Percentiles rank a stretch among this genome's conserved stretches.
phyloP scores from a whole-genome alignment of 1,284 basidiomycete species.

The Phylloporus gajari region DNA sequence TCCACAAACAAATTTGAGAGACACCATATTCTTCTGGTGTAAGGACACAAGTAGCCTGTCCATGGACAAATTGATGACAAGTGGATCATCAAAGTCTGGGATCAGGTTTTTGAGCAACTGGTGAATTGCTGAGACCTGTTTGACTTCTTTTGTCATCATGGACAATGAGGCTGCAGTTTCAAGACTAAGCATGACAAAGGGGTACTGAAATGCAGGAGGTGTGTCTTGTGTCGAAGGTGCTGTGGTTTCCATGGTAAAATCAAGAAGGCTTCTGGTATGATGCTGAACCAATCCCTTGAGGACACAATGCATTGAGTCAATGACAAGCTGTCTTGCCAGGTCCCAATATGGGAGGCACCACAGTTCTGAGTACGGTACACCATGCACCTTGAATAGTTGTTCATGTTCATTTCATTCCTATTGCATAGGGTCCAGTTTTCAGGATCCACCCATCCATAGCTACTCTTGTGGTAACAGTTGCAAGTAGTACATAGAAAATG shows the following conservation, averaged over 20 bases:
- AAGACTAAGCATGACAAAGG: neutral
- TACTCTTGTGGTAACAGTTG: neutral
- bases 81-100: neutral
- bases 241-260: conserved; percentile 1
- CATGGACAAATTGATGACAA: neutral
- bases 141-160: neutral
- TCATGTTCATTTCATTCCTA: conserved; percentile 16
- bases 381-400: conserved; percentile 22
- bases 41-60: neutral
- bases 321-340: conserved; percentile 18
- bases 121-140: neutral
- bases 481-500: neutral
- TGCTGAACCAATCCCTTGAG: conserved; percentile 24
- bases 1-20: neutral
- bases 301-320: conserved; percentile 34
- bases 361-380: conserved; percentile 23
- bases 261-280: conserved; percentile 12
- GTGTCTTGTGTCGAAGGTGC: neutral
- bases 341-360: conserved; percentile 34
- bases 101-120: neutral
- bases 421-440: conserved; percentile 20
- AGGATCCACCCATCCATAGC: neutral
- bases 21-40: neutral
- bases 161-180: neutral
- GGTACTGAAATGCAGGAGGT: neutral